Base-by-base conservation (phyloP, 768 basidiomycete species). In the Rubroboletus pulcherrimus region DNA sequence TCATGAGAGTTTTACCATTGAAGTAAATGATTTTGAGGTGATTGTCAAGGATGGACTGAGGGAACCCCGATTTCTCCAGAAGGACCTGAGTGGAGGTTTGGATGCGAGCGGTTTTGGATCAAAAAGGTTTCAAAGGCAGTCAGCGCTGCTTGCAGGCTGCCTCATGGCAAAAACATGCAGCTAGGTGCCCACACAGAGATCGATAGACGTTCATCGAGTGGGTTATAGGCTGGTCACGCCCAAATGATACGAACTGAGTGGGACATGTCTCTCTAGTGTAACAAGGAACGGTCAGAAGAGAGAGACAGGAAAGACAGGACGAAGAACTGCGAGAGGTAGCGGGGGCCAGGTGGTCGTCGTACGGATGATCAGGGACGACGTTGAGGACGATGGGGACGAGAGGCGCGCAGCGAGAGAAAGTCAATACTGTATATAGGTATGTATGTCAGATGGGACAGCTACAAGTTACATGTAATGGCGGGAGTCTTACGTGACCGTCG, bases 91-190 rank as follows among this genome's bases (percentile, higher is more conserved):
- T 34, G 54, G 53, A 41, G 40, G 55, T 52, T 51, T 53, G 51
- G 34, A 54, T 15, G 37, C 37, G 45, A 14, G 38, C 14, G 44
- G 56, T 29, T 49, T 26, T 42, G 44, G 21, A 45, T 39, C 52
- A 41, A 51, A 55, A 12, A 19, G 51, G 54, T 26, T 38, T 21
- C 41, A 34, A 57, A 37, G 14, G 48, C 38, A 47, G 56, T 37
- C 51, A 49, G 41, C 39, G 49, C 44, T 51, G 64, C 67, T 54
- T 64, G 41, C 30, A 26, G 26, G 54, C 40, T 53, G 66, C 67
- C 65, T 67, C 66, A 56, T 67, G 66, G 61, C 46, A 2, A 35
- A 55, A 26, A 26, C 62, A 59, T 64, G 67, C 62, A 53, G 58
- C 29, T 10, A 39, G 24, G 24, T 51, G 37, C 34, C 34, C 35